These are phyloP conservation scores for Pholiota microspora DNA, from an alignment of 768 basidiomycete species.

Conservation along the genomic window DNA sequence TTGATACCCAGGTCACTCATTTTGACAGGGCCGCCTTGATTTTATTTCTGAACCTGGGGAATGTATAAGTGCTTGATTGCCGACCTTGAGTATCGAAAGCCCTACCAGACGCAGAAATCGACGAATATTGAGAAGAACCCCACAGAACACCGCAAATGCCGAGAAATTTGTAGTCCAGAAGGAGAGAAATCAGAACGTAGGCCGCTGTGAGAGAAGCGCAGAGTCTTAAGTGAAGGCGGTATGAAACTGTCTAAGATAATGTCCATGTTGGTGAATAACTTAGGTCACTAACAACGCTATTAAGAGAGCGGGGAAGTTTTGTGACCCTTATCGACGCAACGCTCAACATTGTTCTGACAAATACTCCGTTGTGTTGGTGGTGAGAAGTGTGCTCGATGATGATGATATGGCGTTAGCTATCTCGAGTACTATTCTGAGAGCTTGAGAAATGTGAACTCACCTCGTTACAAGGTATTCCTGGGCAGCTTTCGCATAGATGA, in stretches of 20 bases:
- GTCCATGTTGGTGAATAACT: not conserved
- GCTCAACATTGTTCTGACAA: not conserved
- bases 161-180: not conserved
- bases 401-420: not conserved
- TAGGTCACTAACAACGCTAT: not conserved
- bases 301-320: not conserved
- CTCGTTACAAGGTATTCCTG: not conserved
- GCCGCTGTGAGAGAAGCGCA: not conserved
- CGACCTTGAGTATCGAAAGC: not conserved
- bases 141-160: not conserved
- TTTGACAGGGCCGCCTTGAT: too few relatives aligned
- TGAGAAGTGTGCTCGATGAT: not conserved
- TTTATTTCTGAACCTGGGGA: not conserved
- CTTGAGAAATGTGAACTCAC: constrained; percentile 10
- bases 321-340: not conserved
- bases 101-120: not conserved
- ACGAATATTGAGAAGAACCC: not conserved
- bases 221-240: not conserved
- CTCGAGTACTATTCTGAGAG: constrained; percentile 6
- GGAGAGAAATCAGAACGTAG: not conserved
- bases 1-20: too few relatives aligned
- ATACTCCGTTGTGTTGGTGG: not conserved
- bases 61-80: not conserved
- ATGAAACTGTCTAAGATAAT: not conserved
- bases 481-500: not conserved